Conservation (phyloP, 192 early-diverging fungal genomes). For the Umbelopsis vinacea region DNA sequence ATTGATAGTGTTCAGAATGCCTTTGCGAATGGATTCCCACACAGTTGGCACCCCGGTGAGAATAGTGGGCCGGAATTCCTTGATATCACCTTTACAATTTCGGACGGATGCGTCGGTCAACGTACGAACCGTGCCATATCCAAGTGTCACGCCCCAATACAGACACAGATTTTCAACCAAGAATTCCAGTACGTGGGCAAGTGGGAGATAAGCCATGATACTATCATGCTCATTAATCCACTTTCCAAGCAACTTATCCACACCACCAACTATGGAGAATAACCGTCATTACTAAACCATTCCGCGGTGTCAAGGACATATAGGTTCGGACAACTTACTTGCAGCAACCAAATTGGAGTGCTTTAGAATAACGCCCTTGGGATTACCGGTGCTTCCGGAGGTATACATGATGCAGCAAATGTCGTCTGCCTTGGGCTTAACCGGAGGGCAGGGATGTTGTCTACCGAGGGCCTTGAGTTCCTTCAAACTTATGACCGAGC, state of each 20-base stretch:
- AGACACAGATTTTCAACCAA: slow-evolving; percentile 48
- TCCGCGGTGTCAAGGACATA: background rate
- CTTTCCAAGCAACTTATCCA: slow-evolving; percentile 53
- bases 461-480: slow-evolving; percentile 69
- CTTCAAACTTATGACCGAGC: slow-evolving; percentile 67
- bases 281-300: slow-evolving; percentile 10
- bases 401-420: slow-evolving; percentile 89
- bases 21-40: slow-evolving; percentile 58
- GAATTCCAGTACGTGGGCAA: slow-evolving; percentile 76
- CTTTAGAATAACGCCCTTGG: slow-evolving; percentile 88
- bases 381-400: slow-evolving; percentile 89
- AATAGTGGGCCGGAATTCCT: slow-evolving; percentile 60
- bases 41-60: slow-evolving; percentile 68
- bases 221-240: slow-evolving; percentile 58
- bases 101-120: slow-evolving; percentile 60
- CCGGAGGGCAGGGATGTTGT: slow-evolving; percentile 62
- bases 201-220: slow-evolving; percentile 82
- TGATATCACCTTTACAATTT: slow-evolving; percentile 67
- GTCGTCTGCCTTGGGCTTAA: slow-evolving; percentile 73
- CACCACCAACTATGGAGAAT: slow-evolving; percentile 58
- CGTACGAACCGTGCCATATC: slow-evolving; percentile 61
- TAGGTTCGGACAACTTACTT: slow-evolving; percentile 42
- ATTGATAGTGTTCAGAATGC: slow-evolving; percentile 41
- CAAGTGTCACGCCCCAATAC: slow-evolving; percentile 50
- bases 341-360: slow-evolving; percentile 86